Base-by-base conservation (phyloP, 2,329 filamentous ascomycete genomes). In the Aspergillus sp. region DNA sequence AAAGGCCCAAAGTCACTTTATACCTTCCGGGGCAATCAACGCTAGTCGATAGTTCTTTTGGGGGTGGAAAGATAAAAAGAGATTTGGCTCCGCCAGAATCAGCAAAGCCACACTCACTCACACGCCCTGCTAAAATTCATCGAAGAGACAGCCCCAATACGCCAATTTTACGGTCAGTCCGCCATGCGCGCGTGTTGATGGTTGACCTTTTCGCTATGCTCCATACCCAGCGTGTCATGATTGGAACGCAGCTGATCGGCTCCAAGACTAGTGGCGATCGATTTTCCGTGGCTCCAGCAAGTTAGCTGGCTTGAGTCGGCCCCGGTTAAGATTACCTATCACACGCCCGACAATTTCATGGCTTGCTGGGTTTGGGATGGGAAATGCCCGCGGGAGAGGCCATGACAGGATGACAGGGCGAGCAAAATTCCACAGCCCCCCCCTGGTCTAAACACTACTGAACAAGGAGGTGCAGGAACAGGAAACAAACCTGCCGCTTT, bases 251-350 rank as follows among this genome's bases (percentile, higher is more conserved):
- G 39, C 53, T 47, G 43, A 45, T 47, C 53, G 53, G 15, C 53
- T 55, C 41, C 53, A 45, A 30, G 36, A 60, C 62, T 68, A 67
- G 62, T 62, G 67, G 57, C 63, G 65, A 69, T 70, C 67, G 59
- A 55, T 49, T 60, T 58, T 28, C 43, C 41, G 54, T 60, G 52
- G 58, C 51, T 62, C 63, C 47, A 51, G 57, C 53, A 47, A 30
- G 41, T 55, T 28, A 55, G 53, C 45, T 41, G 53, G 32, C 19
- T 13, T 53, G 32, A 57, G 53, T 43, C 51, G 57, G 60, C 54
- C 57, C 53, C 49, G 53, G 32, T 49, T 54, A 55, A 45, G 19
- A 23, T 57, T 59, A 60, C 57, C 57, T 60, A 57, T 58, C 59
- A 61, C 55, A 55, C 50, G 19, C 39, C 32, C 25, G 43, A 21